These are phyloP conservation scores for Neurospora sp. DNA, from an alignment of 495 filamentous ascomycete genomes.

Conservation along the genomic window DNA sequence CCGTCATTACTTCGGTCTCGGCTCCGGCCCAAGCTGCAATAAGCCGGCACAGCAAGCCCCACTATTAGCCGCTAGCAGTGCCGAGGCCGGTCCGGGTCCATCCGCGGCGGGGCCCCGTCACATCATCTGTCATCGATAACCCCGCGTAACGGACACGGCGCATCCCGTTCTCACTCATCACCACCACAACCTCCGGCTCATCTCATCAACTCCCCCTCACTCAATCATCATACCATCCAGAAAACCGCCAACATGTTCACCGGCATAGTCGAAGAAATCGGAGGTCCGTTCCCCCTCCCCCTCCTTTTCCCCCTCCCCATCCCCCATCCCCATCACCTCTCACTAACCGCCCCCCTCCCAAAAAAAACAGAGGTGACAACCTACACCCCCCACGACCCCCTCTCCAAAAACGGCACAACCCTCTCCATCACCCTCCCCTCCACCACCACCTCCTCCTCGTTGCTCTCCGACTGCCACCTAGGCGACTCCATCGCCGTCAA, in stretches of 20 bases:
- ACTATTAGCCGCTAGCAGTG: not conserved
- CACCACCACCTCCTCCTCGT: conserved; percentile 32
- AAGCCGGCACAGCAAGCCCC: not conserved
- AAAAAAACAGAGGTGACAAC: conserved; percentile 10
- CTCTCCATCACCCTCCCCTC: conserved; percentile 63
- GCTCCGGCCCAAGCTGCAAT: not conserved
- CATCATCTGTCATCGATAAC: not conserved
- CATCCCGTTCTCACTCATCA: not conserved
- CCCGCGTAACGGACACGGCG: not conserved
- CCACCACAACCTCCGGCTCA: not conserved
- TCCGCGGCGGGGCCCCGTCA: not conserved
- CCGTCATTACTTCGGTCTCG: not conserved
- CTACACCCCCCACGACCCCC: conserved; percentile 1
- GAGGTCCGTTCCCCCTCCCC: conserved; percentile 49
- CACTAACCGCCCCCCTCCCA: not conserved
- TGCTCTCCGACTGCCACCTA: conserved; percentile 72
- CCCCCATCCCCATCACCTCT: not conserved
- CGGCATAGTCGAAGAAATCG: conserved; percentile 89
- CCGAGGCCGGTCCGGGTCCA: not conserved
- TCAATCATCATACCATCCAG: not conserved
- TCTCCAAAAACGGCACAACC: conserved; percentile 52
- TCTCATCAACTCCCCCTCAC: no score
- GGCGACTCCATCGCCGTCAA: conserved; percentile 93
- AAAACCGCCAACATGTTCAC: conserved; percentile 68
- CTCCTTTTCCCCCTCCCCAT: not conserved